Evolutionary conservation across 148 eudicot genomes (phyloP), one percentile per base, ranked within the genome.

Genomic region (Arbutus unedo): DNA sequence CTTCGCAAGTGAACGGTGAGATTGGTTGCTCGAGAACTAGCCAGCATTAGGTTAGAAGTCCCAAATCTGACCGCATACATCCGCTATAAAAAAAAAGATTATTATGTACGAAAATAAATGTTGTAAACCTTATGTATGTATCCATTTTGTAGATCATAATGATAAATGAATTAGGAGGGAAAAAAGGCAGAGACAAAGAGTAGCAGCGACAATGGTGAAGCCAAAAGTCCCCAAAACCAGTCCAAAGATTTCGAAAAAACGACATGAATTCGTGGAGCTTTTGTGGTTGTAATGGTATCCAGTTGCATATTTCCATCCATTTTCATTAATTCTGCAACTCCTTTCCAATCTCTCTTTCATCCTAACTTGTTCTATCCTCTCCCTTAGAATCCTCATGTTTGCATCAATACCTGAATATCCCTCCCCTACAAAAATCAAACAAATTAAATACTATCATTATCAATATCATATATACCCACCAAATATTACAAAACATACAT

Each of bases 321-420:
- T 74, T 56, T 79, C 85, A 76, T 18, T 0, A 31, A 31, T 70
- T 43, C 18, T 64, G 19, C 57, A 83, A 70, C 84, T 77, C 57
- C 64, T 81, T 57, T 89, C 89, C 71, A 89, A 23, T 68, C 88
- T 85, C 84, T 89, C 88, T 78, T 79, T 87, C 44, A 49, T 80
- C 74, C 80, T 85, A 51, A 89, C 77, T 71, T 76, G 83, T 74
- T 87, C 54, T 44, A 87, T 85, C 45, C 91, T 84, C 57, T 56
- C 80, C 72, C 70, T 87, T 66, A 87, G 43, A 38, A 85, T 23
- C 48, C 47, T 70, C n/a, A 70, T 16, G 3, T 72, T 72, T 44
- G 76, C 50, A 16, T 72, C 76, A 8, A 74, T 74, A 18, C 75
- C 55, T 16, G 53, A 66, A 31, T 31, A 31, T 31, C 38, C 38